Evolutionary conservation across 768 basidiomycete species (phyloP).

Genomic region (Termitomyces eurrhizus): DNA sequence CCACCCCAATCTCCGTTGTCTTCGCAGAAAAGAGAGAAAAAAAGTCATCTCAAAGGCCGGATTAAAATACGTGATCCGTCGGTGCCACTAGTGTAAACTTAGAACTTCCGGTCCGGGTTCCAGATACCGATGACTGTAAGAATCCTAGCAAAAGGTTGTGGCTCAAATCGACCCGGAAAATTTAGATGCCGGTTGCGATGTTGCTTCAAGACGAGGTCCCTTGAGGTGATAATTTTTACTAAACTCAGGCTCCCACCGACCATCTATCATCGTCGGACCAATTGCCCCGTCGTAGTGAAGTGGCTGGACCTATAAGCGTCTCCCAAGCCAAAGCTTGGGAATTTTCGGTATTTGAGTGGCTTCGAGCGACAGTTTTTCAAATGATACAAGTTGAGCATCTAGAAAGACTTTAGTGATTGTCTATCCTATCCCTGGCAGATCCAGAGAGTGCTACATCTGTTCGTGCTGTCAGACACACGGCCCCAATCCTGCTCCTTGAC

Average conservation of each 20-base stretch:
- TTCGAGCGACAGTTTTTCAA: background rate
- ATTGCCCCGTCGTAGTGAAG: background rate
- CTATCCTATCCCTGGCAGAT: background rate
- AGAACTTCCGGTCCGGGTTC: background rate
- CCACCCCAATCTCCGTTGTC: conserved; percentile 3
- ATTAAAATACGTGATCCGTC: conserved; percentile 7
- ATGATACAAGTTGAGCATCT: background rate
- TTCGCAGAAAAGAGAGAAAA: background rate
- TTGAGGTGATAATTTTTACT: background rate
- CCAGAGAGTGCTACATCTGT: background rate
- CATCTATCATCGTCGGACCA: background rate
- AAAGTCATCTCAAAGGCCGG: background rate
- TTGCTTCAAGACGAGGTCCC: too few relatives aligned
- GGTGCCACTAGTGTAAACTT: background rate
- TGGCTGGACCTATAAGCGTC: background rate
- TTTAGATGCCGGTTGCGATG: background rate
- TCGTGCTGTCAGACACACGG: conserved; percentile 2
- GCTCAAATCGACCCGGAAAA: background rate
- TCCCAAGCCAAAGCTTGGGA: too few relatives aligned
- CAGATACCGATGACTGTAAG: background rate
- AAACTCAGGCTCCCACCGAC: background rate
- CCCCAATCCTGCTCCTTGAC: conserved; percentile 1
- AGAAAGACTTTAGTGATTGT: background rate
- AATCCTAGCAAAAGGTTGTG: background rate
- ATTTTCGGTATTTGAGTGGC: background rate